Evolutionary conservation across 2,329 filamentous ascomycete genomes (phyloP).

Genomic region (Exophiala sp.): DNA sequence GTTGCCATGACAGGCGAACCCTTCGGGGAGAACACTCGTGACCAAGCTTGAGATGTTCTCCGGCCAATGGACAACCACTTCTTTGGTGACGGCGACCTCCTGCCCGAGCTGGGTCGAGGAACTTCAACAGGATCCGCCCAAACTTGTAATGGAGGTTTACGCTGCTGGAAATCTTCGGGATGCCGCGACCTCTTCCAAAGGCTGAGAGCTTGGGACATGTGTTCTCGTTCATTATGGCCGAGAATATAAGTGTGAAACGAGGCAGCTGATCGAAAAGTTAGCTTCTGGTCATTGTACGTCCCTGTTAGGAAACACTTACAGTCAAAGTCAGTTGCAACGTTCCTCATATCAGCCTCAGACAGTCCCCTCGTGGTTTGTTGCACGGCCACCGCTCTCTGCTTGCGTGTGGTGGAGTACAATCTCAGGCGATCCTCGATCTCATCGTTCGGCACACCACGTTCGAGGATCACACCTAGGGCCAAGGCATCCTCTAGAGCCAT

Average conservation of each 20-base stretch:
- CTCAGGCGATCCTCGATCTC: slow-evolving; percentile 55
- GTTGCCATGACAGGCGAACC: neutral
- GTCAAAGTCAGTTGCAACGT: slow-evolving; percentile 2
- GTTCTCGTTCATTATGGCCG: neutral
- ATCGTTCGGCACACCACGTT: slow-evolving; percentile 39
- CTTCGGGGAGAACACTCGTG: neutral
- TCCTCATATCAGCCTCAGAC: slow-evolving; percentile 7
- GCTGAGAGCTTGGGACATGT: neutral
- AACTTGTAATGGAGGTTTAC: neutral
- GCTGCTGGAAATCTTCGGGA: neutral
- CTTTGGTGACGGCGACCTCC: neutral
- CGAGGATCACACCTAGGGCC: slow-evolving; percentile 56
- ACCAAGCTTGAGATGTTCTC: neutral
- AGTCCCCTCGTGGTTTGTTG: slow-evolving; percentile 54
- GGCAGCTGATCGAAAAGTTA: neutral
- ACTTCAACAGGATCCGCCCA: neutral
- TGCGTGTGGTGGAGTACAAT: slow-evolving; percentile 58
- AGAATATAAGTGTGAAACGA: slow-evolving; percentile 1
- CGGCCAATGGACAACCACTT: neutral
- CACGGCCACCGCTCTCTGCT: slow-evolving; percentile 54
- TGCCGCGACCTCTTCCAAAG: neutral
- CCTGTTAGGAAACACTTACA: neutral
- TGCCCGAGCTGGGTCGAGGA: neutral
- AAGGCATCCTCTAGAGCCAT: slow-evolving; percentile 34
- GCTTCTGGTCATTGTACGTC: neutral